Percentiles rank a stretch among this genome's conserved stretches.
Evolutionary conservation across 257 asterid genomes (phyloP).

Genomic region (Nicotiana otophora): DNA sequence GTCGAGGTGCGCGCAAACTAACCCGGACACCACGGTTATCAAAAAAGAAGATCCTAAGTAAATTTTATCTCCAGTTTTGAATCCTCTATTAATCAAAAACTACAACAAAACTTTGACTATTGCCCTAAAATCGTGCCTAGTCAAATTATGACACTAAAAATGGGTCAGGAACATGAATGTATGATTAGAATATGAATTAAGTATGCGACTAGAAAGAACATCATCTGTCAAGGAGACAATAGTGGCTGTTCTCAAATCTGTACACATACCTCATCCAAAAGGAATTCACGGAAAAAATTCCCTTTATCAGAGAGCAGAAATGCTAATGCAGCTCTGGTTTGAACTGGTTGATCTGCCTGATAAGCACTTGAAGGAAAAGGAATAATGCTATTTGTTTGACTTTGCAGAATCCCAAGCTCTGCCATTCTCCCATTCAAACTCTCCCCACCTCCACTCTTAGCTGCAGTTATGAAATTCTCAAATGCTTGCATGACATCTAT

Average conservation of each 20-base stretch:
- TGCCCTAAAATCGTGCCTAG: not conserved
- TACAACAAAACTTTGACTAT: not conserved
- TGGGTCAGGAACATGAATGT: not conserved
- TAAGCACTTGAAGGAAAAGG: conserved; percentile 35
- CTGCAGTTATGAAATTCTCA: conserved; percentile 90
- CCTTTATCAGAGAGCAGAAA: conserved; percentile 92
- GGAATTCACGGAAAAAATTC: conserved; percentile 86
- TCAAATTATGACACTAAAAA: not conserved
- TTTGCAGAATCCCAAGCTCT: conserved; percentile 79
- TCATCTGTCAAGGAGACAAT: not conserved
- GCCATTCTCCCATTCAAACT: conserved; percentile 90
- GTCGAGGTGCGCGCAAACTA: too few relatives aligned
- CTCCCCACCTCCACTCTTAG: conserved; percentile 99
- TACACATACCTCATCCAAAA: conserved; percentile 83
- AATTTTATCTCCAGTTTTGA: not conserved
- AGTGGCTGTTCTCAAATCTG: not conserved
- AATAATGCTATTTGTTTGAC: conserved; percentile 40
- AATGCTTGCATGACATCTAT: conserved; percentile 99
- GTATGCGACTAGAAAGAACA: not conserved
- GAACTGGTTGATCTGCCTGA: conserved; percentile 59
- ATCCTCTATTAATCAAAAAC: not conserved
- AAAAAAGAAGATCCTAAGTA: too few relatives aligned
- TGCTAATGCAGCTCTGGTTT: conserved; percentile 91
- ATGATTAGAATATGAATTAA: not conserved
- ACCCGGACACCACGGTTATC: too few relatives aligned